Percentiles rank a stretch among this genome's conserved stretches.
phyloP scores from a whole-genome alignment of 1,284 basidiomycete genomes.

The Rhodotorula sp. region DNA sequence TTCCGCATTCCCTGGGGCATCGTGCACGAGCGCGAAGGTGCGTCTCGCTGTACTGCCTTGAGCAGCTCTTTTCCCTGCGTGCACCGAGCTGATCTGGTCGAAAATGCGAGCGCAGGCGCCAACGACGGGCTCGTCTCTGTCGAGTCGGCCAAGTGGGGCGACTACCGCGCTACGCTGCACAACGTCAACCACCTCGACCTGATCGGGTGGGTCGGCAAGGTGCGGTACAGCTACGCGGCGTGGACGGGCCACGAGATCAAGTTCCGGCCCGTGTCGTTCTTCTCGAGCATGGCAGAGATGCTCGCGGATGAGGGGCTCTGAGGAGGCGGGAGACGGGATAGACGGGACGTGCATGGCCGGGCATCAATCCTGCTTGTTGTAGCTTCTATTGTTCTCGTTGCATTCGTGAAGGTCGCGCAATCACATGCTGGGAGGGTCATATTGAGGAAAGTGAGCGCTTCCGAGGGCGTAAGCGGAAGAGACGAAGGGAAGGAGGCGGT shows the following conservation, averaged over 20 bases:
- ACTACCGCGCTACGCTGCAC: conserved; percentile 70
- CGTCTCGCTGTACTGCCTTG: conserved; percentile 44
- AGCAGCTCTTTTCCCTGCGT: too few relatives aligned
- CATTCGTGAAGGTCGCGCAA: too few relatives aligned
- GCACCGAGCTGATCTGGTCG: too few relatives aligned
- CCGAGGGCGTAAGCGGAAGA: too few relatives aligned
- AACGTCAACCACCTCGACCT: conserved; percentile 86
- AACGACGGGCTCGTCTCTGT: conserved; percentile 90
- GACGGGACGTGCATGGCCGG: background rate
- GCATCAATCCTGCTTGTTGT: too few relatives aligned
- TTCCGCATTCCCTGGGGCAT: conserved; percentile 66
- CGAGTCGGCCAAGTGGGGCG: conserved; percentile 73
- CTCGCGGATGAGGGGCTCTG: conserved; percentile 41
- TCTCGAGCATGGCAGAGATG: conserved; percentile 30
- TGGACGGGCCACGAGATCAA: conserved; percentile 83
- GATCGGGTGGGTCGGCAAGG: conserved; percentile 56
- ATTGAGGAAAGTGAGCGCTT: too few relatives aligned
- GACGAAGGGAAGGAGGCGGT: too few relatives aligned
- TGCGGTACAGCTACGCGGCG: conserved; percentile 74
- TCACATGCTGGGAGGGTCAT: too few relatives aligned
- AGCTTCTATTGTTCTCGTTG: background rate
- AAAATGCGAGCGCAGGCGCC: conserved; percentile 33
- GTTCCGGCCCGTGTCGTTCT: conserved; percentile 51
- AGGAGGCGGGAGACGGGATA: background rate
- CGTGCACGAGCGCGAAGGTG: conserved; percentile 82